Base-by-base conservation (phyloP, 306 rosid species). In the Castanea crenata region DNA sequence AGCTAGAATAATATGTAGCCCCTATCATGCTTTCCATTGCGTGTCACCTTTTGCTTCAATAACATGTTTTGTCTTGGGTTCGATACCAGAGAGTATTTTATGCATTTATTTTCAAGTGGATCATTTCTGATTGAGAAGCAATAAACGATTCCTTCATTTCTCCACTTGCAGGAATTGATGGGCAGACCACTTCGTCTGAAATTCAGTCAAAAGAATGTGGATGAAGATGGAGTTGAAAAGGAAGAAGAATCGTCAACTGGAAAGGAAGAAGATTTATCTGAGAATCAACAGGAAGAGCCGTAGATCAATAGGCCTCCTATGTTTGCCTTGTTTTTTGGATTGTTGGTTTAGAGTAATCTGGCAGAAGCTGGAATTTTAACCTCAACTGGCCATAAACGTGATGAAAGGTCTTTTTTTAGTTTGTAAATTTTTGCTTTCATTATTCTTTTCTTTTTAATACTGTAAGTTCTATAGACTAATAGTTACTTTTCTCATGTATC, bases 161-260 rank as follows among this genome's bases (percentile, higher is more conserved):
- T 57, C 41, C 70, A 76, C 73, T 65, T 78, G 76, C 86, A 95
- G 98, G 99, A 90, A 78, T 80, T 93, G 81, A 85, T 89, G 97
- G 97, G 90, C 6, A 82, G 99, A 55, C 90, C 96, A 16, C 80
- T 95, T 81, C 93, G 82, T 34, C 82, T 95, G 56, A 91, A 89
- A 81, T 79, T 91, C 44, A 93, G 98, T 71, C 90, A 81, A 82
- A 93, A 71, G 73, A 91, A 58, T 61, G 88, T 57, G 20, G 75
- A 76, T 27, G 87, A 86, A 82, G 76, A 88, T 86, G 89, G 34
- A 63, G 82, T 59, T 80, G 85, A 83, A 71, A 74, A 84, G 73
- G 88, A 78, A 51, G 91, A 92, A 78, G 77, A 71, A 29, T 74
- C n/a, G 18, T 8, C 32, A 7, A 41, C 11, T 80, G 85, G 81